phyloP scores from a whole-genome alignment of 768 basidiomycete genomes.

The Megacollybia marginata region DNA sequence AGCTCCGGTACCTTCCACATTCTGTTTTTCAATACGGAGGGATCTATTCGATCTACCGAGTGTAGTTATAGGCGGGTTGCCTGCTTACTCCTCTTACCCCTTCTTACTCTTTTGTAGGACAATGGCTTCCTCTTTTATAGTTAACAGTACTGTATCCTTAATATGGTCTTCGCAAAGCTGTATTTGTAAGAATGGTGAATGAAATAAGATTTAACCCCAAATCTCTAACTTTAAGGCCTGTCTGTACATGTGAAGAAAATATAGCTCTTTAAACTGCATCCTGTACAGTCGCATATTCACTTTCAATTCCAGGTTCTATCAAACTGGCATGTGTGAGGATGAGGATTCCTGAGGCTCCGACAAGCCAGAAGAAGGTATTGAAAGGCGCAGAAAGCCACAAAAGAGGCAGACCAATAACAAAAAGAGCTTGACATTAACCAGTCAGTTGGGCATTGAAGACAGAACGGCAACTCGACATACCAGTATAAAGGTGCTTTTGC shows the following conservation, averaged over 20 bases:
- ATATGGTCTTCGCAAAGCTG: conserved; percentile 3
- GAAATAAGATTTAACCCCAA: no score
- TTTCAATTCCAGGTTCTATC: conserved; percentile 93
- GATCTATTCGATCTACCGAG: conserved; percentile 90
- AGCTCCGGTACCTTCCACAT: conserved; percentile 82
- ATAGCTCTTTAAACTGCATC: conserved; percentile 43
- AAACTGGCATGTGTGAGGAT: conserved; percentile 83
- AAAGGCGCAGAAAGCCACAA: conserved; percentile 75
- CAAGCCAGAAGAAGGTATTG: conserved; percentile 88
- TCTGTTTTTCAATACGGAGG: conserved; percentile 92
- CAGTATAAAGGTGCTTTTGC: conserved; percentile 83
- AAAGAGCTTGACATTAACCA: conserved; percentile 33
- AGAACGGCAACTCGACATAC: conserved; percentile 2
- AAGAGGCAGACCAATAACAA: conserved; percentile 87
- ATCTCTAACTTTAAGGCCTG: neutral
- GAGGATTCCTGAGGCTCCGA: conserved; percentile 78
- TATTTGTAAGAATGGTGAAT: neutral
- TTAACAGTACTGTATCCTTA: neutral
- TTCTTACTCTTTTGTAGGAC: conserved; percentile 40
- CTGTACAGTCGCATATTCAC: conserved; percentile 81
- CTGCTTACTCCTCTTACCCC: neutral
- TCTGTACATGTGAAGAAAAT: conserved; percentile 4
- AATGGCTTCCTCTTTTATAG: conserved; percentile 81
- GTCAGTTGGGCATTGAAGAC: no score
- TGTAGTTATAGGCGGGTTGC: conserved; percentile 74